A percentile compares a stretch with the other conserved stretches of the same genome.
Conservation (phyloP, 1,139 yeast species). For the Suhomyces bolitotheri region DNA sequence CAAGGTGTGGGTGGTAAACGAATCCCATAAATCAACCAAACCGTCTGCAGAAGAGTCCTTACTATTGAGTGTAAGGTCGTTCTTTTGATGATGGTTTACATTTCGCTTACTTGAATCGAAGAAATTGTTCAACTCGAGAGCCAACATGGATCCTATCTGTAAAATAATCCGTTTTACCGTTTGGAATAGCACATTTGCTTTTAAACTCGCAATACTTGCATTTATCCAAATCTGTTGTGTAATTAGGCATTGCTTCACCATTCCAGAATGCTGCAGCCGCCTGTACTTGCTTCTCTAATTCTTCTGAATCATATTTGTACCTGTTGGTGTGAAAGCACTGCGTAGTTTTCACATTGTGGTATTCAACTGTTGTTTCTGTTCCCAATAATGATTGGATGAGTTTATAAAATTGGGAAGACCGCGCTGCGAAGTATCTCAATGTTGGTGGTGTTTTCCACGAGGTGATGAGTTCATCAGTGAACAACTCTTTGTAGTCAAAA, state of each 20-base stretch:
- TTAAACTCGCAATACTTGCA: constrained; percentile 59
- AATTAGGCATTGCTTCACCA: constrained; percentile 49
- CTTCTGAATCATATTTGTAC: constrained; percentile 35
- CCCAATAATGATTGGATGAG: constrained; percentile 29
- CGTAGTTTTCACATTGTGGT: constrained; percentile 41
- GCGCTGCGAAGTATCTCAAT: constrained; percentile 53
- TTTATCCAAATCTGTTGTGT: constrained; percentile 34
- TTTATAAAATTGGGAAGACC: constrained; percentile 51
- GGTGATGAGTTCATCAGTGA: constrained; percentile 23
- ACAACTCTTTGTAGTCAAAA: constrained; percentile 15
- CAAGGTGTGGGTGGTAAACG: constrained; percentile 50
- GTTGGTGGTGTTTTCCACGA: constrained; percentile 59
- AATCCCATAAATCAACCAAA: constrained; percentile 38
- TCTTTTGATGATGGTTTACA: constrained; percentile 48
- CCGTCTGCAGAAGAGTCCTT: constrained; percentile 46
- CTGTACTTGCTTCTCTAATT: constrained; percentile 27
- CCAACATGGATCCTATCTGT: constrained; percentile 12
- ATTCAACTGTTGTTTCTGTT: constrained; percentile 49
- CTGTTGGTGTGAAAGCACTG: constrained; percentile 37
- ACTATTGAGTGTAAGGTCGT: constrained; percentile 25
- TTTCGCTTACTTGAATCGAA: constrained; percentile 8
- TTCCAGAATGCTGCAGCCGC: constrained; percentile 53
- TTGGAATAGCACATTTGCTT: constrained; percentile 35
- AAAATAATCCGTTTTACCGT: constrained; percentile 14
- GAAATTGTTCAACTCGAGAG: constrained; percentile 14